Evolutionary conservation across 139 green algal genomes (phyloP), one percentile per base, ranked within the genome.

Genomic region (Diplosphaera chodatii): DNA sequence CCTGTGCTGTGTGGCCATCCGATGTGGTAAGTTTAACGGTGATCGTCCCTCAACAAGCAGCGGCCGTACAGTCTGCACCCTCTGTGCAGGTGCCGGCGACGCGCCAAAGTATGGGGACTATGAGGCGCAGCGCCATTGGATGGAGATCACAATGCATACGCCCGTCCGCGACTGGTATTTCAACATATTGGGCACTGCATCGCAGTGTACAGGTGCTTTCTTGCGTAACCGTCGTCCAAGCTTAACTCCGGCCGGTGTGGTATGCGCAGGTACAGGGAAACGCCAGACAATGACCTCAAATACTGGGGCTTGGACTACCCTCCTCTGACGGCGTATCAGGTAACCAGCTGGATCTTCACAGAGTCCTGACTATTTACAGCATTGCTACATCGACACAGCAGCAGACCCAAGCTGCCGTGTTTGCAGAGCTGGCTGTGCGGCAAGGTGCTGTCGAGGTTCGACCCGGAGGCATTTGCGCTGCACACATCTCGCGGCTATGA

Each of bases 291-390:
- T 68, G 59, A 90, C 62, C 71, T 96, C 33, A 65, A 40, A 8
- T 97, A 94, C 73, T 99, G 95, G 95, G 94, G 94, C 8, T 77
- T 99, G 40, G 95, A 99, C 81, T 99, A 99, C 79, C 95, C 95
- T 21, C 95, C 95, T 0, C 82, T 99, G 23, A 96, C 90, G 25
- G 95, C 88, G 1, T 99, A 95, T 72, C 95, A 98, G 85, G 88
- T 88, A 13, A 18, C 79, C 28, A 40, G 25, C 34, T 40, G 33
- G 5, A 23, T 6, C 27, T 29, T 68, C 0, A n/a, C 28, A 41
- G 32, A 15, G 63, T 29, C 8, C 28, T 34, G 18, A n/a, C n/a
- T n/a, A 23, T 2, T 15, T 66, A 10, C 40, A 55, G 48, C 22
- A 48, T 27, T 72, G 55, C 13, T n/a, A n/a, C n/a, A n/a, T n/a